phyloP scores from a whole-genome alignment of 169 alveolate species.

The Perkinsus olseni region DNA sequence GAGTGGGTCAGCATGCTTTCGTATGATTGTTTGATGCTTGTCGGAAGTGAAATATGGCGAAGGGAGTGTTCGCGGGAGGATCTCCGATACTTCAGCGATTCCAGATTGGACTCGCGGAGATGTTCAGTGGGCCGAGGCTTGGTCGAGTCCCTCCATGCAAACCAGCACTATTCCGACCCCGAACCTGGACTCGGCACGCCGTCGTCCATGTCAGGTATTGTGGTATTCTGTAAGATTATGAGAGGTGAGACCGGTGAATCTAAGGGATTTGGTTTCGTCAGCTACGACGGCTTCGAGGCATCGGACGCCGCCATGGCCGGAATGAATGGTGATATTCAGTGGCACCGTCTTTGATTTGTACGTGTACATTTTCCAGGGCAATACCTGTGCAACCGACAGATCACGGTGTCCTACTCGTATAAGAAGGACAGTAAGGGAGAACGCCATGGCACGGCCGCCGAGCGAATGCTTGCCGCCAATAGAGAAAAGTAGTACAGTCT shows the following conservation, averaged over 20 bases:
- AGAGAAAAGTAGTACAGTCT: slow-evolving; percentile 24
- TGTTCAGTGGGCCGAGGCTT: no score
- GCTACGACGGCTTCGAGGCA: slow-evolving; percentile 93
- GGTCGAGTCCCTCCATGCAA: no score
- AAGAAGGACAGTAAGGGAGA: slow-evolving; percentile 90
- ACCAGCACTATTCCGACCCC: no score
- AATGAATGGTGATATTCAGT: slow-evolving; percentile 66
- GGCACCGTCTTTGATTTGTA: no score
- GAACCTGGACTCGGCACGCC: no score
- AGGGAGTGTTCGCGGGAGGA: no score
- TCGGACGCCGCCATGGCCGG: slow-evolving; percentile 95
- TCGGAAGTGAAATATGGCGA: no score
- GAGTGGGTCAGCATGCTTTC: no score
- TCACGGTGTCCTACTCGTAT: slow-evolving; percentile 94
- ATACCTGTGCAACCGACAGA: slow-evolving; percentile 88
- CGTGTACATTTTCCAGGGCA: slow-evolving; percentile 45
- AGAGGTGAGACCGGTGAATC: slow-evolving; percentile 84
- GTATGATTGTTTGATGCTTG: no score
- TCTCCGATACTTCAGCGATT: no score
- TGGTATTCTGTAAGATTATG: slow-evolving; percentile 61
- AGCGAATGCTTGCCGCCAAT: slow-evolving; percentile 74
- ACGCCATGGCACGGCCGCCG: slow-evolving; percentile 81
- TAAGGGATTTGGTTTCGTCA: slow-evolving; percentile 91
- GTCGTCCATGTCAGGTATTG: neutral
- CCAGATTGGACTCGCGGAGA: no score